Evolutionary conservation across 192 early-diverging fungal genomes (phyloP), one percentile per base, ranked within the genome.

Genomic region (Entomortierella beljakovae): DNA sequence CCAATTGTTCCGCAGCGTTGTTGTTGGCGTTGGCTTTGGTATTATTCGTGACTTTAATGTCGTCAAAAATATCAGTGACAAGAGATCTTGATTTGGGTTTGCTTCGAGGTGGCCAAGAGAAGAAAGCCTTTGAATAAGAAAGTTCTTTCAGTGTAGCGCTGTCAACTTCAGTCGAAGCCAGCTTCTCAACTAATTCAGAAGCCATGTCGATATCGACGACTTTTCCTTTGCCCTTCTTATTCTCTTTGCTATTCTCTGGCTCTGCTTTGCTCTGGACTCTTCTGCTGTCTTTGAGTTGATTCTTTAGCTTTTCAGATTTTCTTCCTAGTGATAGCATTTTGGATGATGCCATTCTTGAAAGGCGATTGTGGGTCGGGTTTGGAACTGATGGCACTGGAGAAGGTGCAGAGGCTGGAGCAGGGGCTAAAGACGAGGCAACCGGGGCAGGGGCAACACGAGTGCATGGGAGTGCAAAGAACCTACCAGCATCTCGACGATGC

Each of bases 401-500:
- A 20, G 43, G 43, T 11, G 15, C 43, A 46, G 43, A 20, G 15
- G 15, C 43, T 46, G 11, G 43, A 46, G 43, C 37, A 38, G 29
- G 29, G 25, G 54, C n/a, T 22, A 48, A 31, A 18, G 16, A 6
- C 11, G 25, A 16, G 13, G 28, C 10, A 26, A 13, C 3, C 25
- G 40, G 7, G 15, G 35, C 32, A 29, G 46, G 22, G 18, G 49
- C 46, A 4, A 35, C 26, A 18, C 59, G 66, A 20, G 60, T 51
- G 55, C 60, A 77, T 7, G 74, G 74, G 29, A 77, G 32, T 0
- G 74, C 74, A 59, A 77, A 77, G 54, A 77, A 77, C 42, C 59
- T 77, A 26, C 74, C 74, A 13, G 74, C 74, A 18, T 64, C 74
- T 33, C 56, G 68, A 4, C 74, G 74, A 25, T 77, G 74, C 22